These are phyloP conservation scores for Globisporangium irregulare DNA, from an alignment of 352 stramenopile genomes.

Conservation along the genomic window DNA sequence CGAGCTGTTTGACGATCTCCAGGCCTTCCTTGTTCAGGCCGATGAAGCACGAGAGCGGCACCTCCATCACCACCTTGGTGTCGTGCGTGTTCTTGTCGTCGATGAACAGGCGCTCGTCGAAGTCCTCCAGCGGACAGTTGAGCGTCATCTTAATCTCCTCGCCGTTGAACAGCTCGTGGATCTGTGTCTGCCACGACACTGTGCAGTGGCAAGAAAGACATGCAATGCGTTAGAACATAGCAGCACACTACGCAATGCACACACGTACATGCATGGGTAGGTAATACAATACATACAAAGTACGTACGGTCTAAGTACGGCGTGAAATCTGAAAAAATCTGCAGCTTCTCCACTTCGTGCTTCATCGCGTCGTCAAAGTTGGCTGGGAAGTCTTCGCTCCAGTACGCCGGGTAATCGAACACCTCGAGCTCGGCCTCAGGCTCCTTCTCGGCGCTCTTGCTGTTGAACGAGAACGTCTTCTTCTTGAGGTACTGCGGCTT, in stretches of 20 bases:
- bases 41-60: slow-evolving; percentile 63
- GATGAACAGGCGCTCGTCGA: slow-evolving; percentile 77
- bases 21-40: slow-evolving; percentile 47
- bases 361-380: slow-evolving; percentile 81
- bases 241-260: neutral
- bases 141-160: slow-evolving; percentile 63
- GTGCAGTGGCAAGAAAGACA: neutral
- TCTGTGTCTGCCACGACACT: slow-evolving; percentile 78
- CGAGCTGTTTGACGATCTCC: slow-evolving; percentile 65
- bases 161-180: slow-evolving; percentile 75
- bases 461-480: slow-evolving; percentile 67
- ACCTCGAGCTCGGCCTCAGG: slow-evolving; percentile 45
- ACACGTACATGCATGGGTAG: slow-evolving; percentile 1
- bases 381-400: slow-evolving; percentile 64
- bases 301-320: slow-evolving; percentile 59
- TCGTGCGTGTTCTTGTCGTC: slow-evolving; percentile 80
- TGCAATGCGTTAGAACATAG: neutral
- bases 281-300: neutral
- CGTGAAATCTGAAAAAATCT: slow-evolving; percentile 81
- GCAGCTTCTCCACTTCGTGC: slow-evolving; percentile 84
- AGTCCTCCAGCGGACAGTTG: slow-evolving; percentile 79
- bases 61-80: slow-evolving; percentile 80
- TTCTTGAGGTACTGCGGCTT: slow-evolving; percentile 41
- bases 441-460: slow-evolving; percentile 32
- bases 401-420: slow-evolving; percentile 77